Conservation (phyloP, 129 eudicot genomes). For the Centrapalus pauciflorus region DNA sequence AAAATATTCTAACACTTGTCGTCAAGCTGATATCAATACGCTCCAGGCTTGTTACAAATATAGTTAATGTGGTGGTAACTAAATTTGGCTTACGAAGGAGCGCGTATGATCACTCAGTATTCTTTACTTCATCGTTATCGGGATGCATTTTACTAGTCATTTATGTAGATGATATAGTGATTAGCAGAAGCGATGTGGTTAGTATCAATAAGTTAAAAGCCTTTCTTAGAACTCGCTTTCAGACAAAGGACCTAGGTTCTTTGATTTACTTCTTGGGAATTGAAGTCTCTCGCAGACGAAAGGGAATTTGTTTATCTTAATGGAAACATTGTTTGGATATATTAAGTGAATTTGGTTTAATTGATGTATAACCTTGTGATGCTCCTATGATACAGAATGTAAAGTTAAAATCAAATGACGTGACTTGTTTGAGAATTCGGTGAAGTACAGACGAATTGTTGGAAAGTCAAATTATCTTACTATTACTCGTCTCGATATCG, state of each 20-base stretch:
- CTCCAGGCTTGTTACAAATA: background rate
- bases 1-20: no score
- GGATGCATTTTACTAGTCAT: no score
- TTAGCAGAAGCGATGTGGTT: no score
- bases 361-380: background rate
- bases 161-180: no score
- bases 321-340: conserved; percentile 2
- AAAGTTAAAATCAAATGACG: background rate
- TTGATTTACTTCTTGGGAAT: background rate
- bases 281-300: background rate
- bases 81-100: background rate
- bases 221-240: background rate
- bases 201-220: no score
- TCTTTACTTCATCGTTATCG: no score
- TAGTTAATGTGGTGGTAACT: background rate
- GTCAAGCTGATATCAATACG: background rate
- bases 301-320: background rate
- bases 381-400: background rate
- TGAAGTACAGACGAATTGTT: background rate
- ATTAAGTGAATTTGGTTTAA: background rate
- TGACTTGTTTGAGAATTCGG: background rate
- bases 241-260: background rate
- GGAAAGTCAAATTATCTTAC: background rate
- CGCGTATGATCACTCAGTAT: background rate
- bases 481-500: background rate